Evolutionary conservation across 1,139 yeast species (phyloP).

Genomic region (Lodderomyces jiufengensis): DNA sequence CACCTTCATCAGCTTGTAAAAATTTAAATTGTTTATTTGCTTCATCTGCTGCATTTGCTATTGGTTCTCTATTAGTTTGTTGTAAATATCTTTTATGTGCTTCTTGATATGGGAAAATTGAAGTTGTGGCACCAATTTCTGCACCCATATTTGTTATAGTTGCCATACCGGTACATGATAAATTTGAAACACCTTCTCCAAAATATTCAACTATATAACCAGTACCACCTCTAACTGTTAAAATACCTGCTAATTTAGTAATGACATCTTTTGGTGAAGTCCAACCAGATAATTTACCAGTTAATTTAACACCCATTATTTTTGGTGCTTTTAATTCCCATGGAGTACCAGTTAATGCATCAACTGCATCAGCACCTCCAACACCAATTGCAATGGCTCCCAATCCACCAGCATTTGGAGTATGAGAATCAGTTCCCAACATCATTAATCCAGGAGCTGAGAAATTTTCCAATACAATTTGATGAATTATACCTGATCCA

Average conservation of each 20-base stretch:
- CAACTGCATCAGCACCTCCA: constrained; percentile 99
- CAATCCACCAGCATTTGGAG: constrained; percentile 97
- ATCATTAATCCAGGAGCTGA: constrained; percentile 93
- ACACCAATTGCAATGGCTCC: constrained; percentile 98
- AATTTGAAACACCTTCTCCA: constrained; percentile 83
- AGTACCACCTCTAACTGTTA: constrained; percentile 97
- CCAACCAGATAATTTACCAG: constrained; percentile 89
- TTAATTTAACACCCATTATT: constrained; percentile 83
- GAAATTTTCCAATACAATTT: constrained; percentile 92
- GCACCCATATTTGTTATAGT: constrained; percentile 99
- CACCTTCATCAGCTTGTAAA: constrained; percentile 75
- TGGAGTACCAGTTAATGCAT: constrained; percentile 94
- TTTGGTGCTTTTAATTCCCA: constrained; percentile 99
- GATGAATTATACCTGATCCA: constrained; percentile 97
- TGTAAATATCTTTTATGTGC: constrained; percentile 78
- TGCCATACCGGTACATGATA: constrained; percentile 98
- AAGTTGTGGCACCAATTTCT: constrained; percentile 97
- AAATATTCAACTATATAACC: constrained; percentile 93
- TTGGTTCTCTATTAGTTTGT: constrained; percentile 77
- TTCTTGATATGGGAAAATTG: constrained; percentile 91
- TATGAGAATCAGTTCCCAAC: constrained; percentile 96
- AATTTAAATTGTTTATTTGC: constrained; percentile 60
- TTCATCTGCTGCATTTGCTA: constrained; percentile 72
- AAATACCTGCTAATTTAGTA: constrained; percentile 80
- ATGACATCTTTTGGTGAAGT: constrained; percentile 94